Evolutionary conservation across 306 rosid genomes (phyloP).

Genomic region (Fragaria ananassa): DNA sequence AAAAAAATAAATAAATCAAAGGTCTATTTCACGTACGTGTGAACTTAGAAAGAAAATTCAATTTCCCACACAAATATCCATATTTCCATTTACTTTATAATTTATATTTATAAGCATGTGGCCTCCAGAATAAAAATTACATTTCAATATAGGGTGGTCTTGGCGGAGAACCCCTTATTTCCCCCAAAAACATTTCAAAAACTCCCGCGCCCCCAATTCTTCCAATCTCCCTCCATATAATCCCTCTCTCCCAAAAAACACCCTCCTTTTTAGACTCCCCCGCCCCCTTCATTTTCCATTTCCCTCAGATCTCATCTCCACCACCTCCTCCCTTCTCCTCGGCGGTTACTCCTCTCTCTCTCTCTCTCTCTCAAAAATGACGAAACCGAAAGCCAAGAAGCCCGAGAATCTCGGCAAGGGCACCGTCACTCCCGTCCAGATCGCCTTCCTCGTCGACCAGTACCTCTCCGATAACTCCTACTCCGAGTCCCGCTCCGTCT

Average conservation of each 20-base stretch:
- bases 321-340: neutral
- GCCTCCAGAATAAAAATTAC: too few species aligned
- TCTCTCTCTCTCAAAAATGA: conserved; percentile 38
- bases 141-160: too few species aligned
- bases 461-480: conserved; percentile 63
- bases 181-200: conserved; percentile 27
- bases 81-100: too few species aligned
- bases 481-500: conserved; percentile 50
- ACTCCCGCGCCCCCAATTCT: conserved; percentile 44
- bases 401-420: conserved; percentile 42
- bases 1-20: too few species aligned
- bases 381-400: conserved; percentile 51
- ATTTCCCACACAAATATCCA: too few species aligned
- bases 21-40: too few species aligned
- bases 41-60: too few species aligned
- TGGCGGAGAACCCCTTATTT: too few species aligned
- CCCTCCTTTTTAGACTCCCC: conserved; percentile 25
- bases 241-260: conserved; percentile 12
- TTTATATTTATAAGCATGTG: too few species aligned
- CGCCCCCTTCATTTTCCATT: neutral
- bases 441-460: conserved; percentile 82
- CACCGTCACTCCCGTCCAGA: conserved; percentile 60
- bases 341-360: neutral
- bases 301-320: neutral
- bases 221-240: conserved; percentile 1